A percentile compares a stretch with the other conserved stretches of the same genome.
Conservation (phyloP, 2,329 filamentous ascomycete species). For the Paracamarosporium sp. region DNA sequence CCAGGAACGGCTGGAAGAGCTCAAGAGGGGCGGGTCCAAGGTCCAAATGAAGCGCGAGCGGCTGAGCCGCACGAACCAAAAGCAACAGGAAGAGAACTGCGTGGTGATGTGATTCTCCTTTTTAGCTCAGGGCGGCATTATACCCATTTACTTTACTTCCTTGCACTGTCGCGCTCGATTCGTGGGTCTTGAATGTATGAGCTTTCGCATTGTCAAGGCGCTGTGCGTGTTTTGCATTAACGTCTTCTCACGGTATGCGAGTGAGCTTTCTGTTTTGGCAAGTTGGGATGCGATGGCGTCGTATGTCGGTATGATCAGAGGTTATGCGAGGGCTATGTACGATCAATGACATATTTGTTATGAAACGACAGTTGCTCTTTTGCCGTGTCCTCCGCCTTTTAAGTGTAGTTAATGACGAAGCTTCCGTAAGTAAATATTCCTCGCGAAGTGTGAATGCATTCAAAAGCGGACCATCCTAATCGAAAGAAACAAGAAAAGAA, state of each 20-base stretch:
- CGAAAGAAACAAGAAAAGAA: too few species aligned
- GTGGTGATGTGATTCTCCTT: slow-evolving; percentile 71
- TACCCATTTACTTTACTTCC: too few species aligned
- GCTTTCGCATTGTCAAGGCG: not conserved
- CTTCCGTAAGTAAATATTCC: not conserved
- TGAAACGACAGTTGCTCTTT: not conserved
- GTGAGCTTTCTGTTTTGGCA: not conserved
- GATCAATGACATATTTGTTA: not conserved
- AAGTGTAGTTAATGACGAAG: not conserved
- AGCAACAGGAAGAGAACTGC: slow-evolving; percentile 89
- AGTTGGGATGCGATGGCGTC: not conserved
- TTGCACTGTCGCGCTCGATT: too few species aligned
- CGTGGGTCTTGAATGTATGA: not conserved
- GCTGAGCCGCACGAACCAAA: slow-evolving; percentile 81
- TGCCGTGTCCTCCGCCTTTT: too few species aligned
- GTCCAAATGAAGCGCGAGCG: slow-evolving; percentile 76
- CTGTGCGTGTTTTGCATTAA: not conserved
- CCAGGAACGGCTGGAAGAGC: slow-evolving; percentile 87
- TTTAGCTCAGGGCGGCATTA: not conserved
- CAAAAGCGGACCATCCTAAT: too few species aligned
- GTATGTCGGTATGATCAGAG: not conserved
- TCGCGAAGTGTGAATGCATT: too few species aligned
- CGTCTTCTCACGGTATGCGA: not conserved
- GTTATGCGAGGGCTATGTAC: not conserved
- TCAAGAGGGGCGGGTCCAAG: slow-evolving; percentile 80